A percentile compares a stretch with the other conserved stretches of the same genome.
These are phyloP conservation scores for Heliocybe sulcata DNA, from an alignment of 1,284 basidiomycete genomes.

Conservation along the genomic window DNA sequence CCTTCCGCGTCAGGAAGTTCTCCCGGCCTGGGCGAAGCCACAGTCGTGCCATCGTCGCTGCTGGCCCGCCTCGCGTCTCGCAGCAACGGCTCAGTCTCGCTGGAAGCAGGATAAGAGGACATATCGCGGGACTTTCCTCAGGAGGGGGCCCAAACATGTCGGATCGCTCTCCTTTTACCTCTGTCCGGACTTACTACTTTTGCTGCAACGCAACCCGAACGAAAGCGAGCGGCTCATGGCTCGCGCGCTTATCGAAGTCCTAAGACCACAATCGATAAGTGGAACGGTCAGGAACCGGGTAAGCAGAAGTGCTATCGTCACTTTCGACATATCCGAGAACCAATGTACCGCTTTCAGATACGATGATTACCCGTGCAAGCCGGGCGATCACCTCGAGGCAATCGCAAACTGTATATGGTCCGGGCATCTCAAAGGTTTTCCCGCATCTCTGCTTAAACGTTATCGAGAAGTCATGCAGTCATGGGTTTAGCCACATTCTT, in stretches of 20 bases:
- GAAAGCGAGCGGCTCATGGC: not conserved
- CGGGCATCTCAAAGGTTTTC: constrained; percentile 6
- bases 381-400: constrained; percentile 3
- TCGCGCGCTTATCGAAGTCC: constrained; percentile 1
- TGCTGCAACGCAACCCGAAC: not conserved
- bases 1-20: not conserved
- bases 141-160: not conserved
- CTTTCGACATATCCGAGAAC: not conserved
- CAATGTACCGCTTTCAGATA: not conserved
- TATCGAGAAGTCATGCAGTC: not conserved
- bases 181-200: constrained; percentile 1
- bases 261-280: not conserved
- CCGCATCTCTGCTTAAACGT: not conserved
- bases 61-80: not conserved
- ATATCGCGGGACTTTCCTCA: not conserved
- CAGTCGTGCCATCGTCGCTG: not conserved
- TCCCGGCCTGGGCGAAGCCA: not conserved
- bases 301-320: not conserved
- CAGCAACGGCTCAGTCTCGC: constrained; percentile 1
- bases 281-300: not conserved
- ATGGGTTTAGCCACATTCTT: not conserved
- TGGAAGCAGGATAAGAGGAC: not conserved
- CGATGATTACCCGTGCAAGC: not conserved
- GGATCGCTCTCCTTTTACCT: not conserved
- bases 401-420: constrained; percentile 3